Evolutionary conservation across 768 basidiomycete genomes (phyloP).

Genomic region (Tricholoma terreum): DNA sequence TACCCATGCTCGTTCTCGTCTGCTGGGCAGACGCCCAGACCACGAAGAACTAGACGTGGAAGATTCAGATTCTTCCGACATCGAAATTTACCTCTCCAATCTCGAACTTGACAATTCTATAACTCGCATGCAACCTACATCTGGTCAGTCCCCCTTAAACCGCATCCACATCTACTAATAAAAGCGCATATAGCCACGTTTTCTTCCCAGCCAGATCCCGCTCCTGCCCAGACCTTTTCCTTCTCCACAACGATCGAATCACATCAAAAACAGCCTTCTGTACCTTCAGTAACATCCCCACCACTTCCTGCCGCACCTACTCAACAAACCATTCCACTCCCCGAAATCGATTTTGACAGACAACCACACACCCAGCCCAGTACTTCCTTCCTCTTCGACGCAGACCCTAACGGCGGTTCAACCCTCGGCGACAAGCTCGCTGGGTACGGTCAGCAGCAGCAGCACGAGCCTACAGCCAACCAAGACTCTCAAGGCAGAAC

Average conservation of each 20-base stretch:
- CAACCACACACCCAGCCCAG: conserved; percentile 1
- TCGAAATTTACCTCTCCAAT: conserved; percentile 36
- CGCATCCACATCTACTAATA: background rate
- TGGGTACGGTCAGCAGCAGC: background rate
- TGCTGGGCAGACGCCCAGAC: background rate
- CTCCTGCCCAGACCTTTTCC: background rate
- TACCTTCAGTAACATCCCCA: background rate
- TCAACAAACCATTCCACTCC: conserved; percentile 8
- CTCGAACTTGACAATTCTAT: conserved; percentile 30
- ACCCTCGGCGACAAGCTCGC: background rate
- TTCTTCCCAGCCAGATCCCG: background rate
- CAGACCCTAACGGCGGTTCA: background rate
- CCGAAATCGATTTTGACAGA: background rate
- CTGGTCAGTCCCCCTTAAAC: background rate
- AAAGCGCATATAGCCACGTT: background rate
- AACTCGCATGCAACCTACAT: background rate
- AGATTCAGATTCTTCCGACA: conserved; percentile 17
- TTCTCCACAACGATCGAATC: background rate
- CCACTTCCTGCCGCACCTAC: background rate
- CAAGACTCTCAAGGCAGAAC: conserved; percentile 36
- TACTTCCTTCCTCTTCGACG: background rate
- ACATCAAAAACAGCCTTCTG: background rate
- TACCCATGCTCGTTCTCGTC: background rate
- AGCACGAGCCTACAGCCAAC: background rate
- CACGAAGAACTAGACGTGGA: conserved; percentile 12